Evolutionary conservation across 192 early-diverging fungal species (phyloP), one percentile per base, ranked within the genome.

Genomic region (Chytriomyces sp.): DNA sequence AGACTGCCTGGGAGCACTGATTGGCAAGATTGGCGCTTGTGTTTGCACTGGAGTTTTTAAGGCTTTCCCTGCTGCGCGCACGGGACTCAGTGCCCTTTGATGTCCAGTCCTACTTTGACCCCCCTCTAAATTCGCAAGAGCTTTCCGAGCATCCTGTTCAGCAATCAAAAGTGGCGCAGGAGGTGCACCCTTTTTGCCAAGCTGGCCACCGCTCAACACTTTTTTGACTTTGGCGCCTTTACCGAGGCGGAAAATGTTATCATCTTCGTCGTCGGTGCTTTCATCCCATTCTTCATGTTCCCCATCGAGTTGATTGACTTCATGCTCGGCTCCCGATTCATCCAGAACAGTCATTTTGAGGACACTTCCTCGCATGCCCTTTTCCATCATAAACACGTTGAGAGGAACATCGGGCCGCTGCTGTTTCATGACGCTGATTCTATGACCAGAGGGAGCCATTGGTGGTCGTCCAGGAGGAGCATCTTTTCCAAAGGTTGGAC

Each of bases 171-270:
- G 35, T 35, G 35, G 35, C 13, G 69, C 69, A 43, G 46, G 18
- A 47, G 16, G 18, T 11, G 63, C 26, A 20, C 49, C 57, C 45
- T 18, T 24, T 57, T 8, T 26, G 24, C 49, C 20, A 26, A 18
- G 7, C 23, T n/a, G 13, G 11, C 66, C 5, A 10, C 45, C 11
- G 26, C 45, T 53, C n/a, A 11, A 26, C 18, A 75, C 50, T 16
- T 75, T 75, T 43, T 75, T 75, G 13, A 65, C 48, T 6, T 49
- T 28, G 44, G 73, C 73, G 8, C 73, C 73, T 53, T 75, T 75
- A 3, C 73, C 73, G 0, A 66, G 48, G 6, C 73, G 57, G 28
- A 75, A 64, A 24, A 45, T 66, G 18, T 66, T 64, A 3, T 57
- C 49, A 35, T 35, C 35, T 48, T 69, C 68, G 35, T 74, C 72